phyloP scores from a whole-genome alignment of 306 rosid species.

The Inga oerstediana region DNA sequence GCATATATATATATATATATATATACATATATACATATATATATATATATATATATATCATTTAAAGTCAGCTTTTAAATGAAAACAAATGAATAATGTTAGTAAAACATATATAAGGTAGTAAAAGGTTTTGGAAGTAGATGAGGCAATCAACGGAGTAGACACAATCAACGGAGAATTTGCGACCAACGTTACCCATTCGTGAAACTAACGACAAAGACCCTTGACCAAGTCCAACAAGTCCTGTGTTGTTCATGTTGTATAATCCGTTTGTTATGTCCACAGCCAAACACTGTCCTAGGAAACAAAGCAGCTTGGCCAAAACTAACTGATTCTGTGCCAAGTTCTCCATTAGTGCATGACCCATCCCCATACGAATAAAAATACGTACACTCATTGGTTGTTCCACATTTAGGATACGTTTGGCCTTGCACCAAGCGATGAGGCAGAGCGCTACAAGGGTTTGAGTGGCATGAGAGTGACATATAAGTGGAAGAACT shows the following conservation, averaged over 20 bases:
- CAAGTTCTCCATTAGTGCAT: neutral
- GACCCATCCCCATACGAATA: slow-evolving; percentile 14
- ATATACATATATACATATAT: no score
- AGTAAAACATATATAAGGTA: neutral
- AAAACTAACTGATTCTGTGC: slow-evolving; percentile 15
- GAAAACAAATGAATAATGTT: no score
- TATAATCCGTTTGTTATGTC: neutral
- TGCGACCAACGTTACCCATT: neutral
- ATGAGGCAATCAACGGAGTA: neutral
- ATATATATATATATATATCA: no score
- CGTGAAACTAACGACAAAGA: neutral
- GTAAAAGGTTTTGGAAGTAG: neutral
- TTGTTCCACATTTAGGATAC: neutral
- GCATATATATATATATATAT: no score
- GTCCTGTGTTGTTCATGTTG: neutral
- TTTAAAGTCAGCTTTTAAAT: no score
- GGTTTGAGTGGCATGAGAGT: no score
- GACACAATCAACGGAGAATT: neutral
- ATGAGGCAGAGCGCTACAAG: no score
- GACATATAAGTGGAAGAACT: no score
- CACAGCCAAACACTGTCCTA: neutral
- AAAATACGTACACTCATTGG: neutral
- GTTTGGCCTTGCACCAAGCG: no score
- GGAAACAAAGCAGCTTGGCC: neutral
- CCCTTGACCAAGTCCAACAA: neutral